These are phyloP conservation scores for Debaryomyces coudertii DNA, from an alignment of 1,139 yeast species.

Conservation along the genomic window DNA sequence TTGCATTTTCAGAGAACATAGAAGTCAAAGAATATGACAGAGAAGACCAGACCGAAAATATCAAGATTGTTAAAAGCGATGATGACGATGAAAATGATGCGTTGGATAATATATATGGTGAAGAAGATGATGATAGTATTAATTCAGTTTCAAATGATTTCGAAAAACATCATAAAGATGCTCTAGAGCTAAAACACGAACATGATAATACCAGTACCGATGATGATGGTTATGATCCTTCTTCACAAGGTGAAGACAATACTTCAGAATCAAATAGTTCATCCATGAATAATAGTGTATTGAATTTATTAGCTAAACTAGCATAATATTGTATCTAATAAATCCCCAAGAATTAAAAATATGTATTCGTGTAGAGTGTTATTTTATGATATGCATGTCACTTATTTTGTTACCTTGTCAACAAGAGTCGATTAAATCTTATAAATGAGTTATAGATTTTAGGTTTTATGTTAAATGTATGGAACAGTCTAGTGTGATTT, in stretches of 20 bases:
- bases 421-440: neutral
- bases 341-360: neutral
- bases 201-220: slow-evolving; percentile 15
- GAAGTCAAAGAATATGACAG: slow-evolving; percentile 48
- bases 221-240: slow-evolving; percentile 18
- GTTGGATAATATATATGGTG: slow-evolving; percentile 22
- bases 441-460: neutral
- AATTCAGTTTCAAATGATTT: slow-evolving; percentile 16
- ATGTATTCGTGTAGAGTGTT: neutral
- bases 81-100: slow-evolving; percentile 23
- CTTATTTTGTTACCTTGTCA: neutral
- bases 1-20: slow-evolving; percentile 51
- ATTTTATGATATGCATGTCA: neutral
- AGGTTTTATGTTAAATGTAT: neutral
- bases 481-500: neutral
- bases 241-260: slow-evolving; percentile 19
- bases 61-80: slow-evolving; percentile 25
- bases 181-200: slow-evolving; percentile 34
- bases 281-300: slow-evolving; percentile 22
- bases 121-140: slow-evolving; percentile 20
- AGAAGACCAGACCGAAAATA: slow-evolving; percentile 34
- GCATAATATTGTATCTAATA: slow-evolving; percentile 18
- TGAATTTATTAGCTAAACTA: slow-evolving; percentile 41
- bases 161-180: slow-evolving; percentile 34
- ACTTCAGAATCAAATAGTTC: slow-evolving; percentile 9